phyloP scores from a whole-genome alignment of 129 eudicot genomes.

The Tagetes patula region DNA sequence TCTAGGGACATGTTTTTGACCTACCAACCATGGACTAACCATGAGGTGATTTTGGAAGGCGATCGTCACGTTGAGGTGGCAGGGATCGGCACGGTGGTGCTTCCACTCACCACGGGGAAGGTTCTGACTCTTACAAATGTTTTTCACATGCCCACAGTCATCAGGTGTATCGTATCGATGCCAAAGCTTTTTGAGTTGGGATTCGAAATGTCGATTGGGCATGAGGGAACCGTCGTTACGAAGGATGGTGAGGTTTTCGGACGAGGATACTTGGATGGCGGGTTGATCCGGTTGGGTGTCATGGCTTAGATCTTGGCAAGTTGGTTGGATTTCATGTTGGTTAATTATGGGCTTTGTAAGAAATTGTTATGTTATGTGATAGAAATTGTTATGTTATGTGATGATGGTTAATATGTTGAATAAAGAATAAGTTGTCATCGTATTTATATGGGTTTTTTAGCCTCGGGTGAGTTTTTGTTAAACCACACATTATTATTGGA shows the following conservation, averaged over 20 bases:
- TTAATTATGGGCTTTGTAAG: neutral
- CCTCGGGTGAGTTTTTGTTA: too few relatives aligned
- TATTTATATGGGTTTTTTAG: too few relatives aligned
- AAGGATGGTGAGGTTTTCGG: neutral
- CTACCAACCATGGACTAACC: neutral
- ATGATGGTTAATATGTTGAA: too few relatives aligned
- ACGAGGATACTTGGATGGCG: neutral
- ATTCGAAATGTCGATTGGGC: neutral
- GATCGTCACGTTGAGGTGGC: neutral
- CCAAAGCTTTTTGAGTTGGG: neutral
- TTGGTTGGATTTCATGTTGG: neutral
- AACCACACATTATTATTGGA: too few relatives aligned
- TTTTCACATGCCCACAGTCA: slow-evolving; percentile 4
- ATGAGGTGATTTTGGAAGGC: slow-evolving; percentile 7
- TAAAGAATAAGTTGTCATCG: too few relatives aligned
- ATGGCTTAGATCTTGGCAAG: neutral
- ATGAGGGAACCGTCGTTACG: neutral
- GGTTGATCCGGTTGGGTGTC: neutral
- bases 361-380: neutral
- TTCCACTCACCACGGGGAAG: neutral
- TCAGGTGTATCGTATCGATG: neutral
- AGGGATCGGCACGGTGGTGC: slow-evolving; percentile 3
- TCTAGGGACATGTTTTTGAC: slow-evolving; percentile 16
- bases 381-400: too few relatives aligned
- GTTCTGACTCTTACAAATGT: slow-evolving; percentile 9